Percentiles rank a stretch among this genome's conserved stretches.
These are phyloP conservation scores for Metschnikowia chrysomelidarum DNA, from an alignment of 805 yeast genomes.

Conservation along the genomic window DNA sequence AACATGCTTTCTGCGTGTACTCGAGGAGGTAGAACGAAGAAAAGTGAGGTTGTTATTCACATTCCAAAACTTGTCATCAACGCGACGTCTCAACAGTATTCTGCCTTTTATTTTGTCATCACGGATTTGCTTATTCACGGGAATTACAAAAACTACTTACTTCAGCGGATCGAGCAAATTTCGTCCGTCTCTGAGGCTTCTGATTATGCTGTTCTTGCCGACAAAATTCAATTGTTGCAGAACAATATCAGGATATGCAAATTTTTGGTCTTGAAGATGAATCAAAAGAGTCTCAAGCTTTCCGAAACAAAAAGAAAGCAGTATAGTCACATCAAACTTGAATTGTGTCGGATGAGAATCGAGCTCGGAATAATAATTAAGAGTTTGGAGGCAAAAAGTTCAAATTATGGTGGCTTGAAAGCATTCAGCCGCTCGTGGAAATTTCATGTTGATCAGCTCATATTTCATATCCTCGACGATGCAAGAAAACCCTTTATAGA, in stretches of 20 bases:
- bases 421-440: constrained; percentile 16
- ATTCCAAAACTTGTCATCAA: constrained; percentile 38
- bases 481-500: constrained; percentile 65
- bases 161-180: constrained; percentile 41
- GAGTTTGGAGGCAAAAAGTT: constrained; percentile 14
- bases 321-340: constrained; percentile 27
- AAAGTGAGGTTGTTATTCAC: constrained; percentile 31
- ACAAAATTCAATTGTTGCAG: constrained; percentile 31
- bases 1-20: constrained; percentile 46
- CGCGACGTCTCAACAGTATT: constrained; percentile 40
- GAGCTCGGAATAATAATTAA: constrained; percentile 35
- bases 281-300: constrained; percentile 29
- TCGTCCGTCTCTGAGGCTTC: constrained; percentile 35
- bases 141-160: constrained; percentile 26
- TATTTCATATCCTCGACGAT: constrained; percentile 65
- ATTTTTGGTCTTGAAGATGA: constrained; percentile 40
- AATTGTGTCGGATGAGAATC: constrained; percentile 31
- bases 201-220: constrained; percentile 36
- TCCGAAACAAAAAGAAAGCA: constrained; percentile 22
- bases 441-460: constrained; percentile 57
- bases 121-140: constrained; percentile 35
- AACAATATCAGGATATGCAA: constrained; percentile 26
- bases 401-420: constrained; percentile 9
- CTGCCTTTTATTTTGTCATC: constrained; percentile 33
- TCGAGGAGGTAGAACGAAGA: constrained; percentile 18